Percentiles rank a stretch among this genome's conserved stretches.
phyloP scores from a whole-genome alignment of 768 basidiomycete species.

The Lentinus tigrinus region DNA sequence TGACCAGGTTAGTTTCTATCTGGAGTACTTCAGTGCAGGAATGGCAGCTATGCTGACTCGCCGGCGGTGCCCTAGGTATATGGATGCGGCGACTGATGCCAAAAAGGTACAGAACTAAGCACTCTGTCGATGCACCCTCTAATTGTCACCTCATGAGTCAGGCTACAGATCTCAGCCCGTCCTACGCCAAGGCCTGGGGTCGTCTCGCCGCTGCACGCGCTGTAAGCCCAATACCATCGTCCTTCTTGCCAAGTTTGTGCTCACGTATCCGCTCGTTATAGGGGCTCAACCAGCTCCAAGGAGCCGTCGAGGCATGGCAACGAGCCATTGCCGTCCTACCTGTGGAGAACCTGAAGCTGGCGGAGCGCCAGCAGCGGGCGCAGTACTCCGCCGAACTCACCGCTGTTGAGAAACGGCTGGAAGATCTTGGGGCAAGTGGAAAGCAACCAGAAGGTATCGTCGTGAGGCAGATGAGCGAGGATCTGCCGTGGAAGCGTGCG shows the following conservation, averaged over 20 bases:
- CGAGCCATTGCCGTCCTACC: conserved; percentile 32
- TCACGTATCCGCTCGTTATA: conserved; percentile 2
- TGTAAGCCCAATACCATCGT: neutral
- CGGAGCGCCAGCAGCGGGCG: conserved; percentile 33
- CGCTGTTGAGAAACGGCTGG: neutral
- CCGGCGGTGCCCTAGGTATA: conserved; percentile 7
- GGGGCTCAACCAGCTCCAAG: conserved; percentile 4
- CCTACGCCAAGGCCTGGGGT: conserved; percentile 23
- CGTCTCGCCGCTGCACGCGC: conserved; percentile 15
- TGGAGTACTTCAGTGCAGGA: neutral
- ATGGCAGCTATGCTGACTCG: neutral
- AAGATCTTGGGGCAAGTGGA: neutral
- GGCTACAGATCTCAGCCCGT: conserved; percentile 22
- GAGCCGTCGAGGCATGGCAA: conserved; percentile 19
- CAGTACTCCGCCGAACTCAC: conserved; percentile 26
- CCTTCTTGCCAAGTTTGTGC: neutral
- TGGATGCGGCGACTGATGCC: conserved; percentile 15
- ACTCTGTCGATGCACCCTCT: neutral
- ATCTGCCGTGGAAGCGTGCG: conserved; percentile 20
- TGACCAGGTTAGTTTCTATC: conserved; percentile 29
- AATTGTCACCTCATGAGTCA: neutral
- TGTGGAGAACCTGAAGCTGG: conserved; percentile 26
- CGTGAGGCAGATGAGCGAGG: neutral
- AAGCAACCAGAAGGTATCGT: neutral
- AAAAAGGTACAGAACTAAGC: conserved; percentile 1